phyloP scores from a whole-genome alignment of 2,329 filamentous ascomycete genomes.

The Ophiostoma pallidulum region DNA sequence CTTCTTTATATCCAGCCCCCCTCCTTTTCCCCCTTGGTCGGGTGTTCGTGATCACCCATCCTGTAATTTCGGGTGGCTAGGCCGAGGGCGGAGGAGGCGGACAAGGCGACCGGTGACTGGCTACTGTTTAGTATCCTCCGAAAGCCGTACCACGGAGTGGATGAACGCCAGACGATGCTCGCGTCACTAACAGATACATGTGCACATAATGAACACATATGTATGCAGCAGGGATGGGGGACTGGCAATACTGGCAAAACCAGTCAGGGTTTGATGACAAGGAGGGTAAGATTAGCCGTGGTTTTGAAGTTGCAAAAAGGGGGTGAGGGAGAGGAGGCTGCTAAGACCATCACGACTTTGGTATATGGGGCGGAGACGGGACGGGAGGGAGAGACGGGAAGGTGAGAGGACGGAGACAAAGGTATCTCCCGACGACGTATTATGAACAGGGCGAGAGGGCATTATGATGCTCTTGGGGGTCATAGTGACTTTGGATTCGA shows the following conservation, averaged over 20 bases:
- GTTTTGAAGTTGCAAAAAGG: background rate
- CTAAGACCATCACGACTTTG: no score
- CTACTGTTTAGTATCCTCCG: no score
- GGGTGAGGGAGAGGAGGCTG: no score
- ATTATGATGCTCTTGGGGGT: no score
- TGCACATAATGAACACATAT: background rate
- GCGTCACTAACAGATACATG: background rate
- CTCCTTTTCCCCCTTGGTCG: no score
- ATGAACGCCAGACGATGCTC: no score
- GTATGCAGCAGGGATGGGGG: background rate
- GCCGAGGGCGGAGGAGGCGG: no score
- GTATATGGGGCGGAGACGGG: background rate
- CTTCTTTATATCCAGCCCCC: no score
- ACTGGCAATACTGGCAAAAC: conserved; percentile 2
- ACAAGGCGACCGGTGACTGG: no score
- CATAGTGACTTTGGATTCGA: conserved; percentile 1
- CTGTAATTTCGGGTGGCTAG: no score
- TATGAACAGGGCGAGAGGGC: background rate
- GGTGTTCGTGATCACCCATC: no score
- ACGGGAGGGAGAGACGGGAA: background rate
- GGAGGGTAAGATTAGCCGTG: conserved; percentile 4
- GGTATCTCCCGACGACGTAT: background rate
- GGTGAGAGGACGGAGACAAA: background rate
- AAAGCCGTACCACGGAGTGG: no score
- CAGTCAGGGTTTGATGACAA: background rate